Conservation (phyloP, 2,329 filamentous ascomycete species). For the Pseudocercospora eumusae region DNA sequence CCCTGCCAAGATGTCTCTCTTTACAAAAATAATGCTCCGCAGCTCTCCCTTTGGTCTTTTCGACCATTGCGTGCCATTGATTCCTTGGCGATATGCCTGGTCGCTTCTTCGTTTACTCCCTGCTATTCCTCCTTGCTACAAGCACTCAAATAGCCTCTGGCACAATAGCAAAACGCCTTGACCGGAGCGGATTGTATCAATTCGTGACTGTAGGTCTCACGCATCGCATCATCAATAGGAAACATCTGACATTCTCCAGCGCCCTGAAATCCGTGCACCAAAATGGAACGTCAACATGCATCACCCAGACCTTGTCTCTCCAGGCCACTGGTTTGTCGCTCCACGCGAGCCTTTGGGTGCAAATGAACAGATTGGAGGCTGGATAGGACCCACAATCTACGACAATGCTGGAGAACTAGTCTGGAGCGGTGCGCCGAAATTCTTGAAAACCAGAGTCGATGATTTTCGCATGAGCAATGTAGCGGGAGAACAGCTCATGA, state of each 20-base stretch:
- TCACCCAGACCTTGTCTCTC: constrained; percentile 12
- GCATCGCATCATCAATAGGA: not conserved
- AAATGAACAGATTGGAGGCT: constrained; percentile 12
- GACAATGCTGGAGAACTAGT: constrained; percentile 18
- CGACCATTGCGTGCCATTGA: not conserved
- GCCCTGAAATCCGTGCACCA: constrained; percentile 17
- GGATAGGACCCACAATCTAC: constrained; percentile 22
- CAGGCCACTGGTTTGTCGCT: constrained; percentile 21
- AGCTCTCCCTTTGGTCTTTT: not conserved
- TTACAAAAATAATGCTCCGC: not conserved
- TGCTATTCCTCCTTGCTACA: not conserved
- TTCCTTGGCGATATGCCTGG: not conserved
- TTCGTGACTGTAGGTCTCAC: not conserved
- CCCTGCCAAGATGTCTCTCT: not conserved
- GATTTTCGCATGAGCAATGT: constrained; percentile 26
- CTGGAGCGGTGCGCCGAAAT: constrained; percentile 18
- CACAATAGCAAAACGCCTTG: not conserved
- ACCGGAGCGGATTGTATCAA: not conserved
- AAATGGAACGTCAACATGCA: constrained; percentile 19
- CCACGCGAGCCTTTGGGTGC: constrained; percentile 15
- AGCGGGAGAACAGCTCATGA: constrained; percentile 15
- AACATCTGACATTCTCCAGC: constrained; percentile 1
- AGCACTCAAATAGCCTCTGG: not conserved
- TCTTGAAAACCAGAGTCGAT: constrained; percentile 18
- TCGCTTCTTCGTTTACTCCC: not conserved